These are phyloP conservation scores for Polygonum maritimum DNA, from an alignment of 148 eudicot species.

Conservation along the genomic window DNA sequence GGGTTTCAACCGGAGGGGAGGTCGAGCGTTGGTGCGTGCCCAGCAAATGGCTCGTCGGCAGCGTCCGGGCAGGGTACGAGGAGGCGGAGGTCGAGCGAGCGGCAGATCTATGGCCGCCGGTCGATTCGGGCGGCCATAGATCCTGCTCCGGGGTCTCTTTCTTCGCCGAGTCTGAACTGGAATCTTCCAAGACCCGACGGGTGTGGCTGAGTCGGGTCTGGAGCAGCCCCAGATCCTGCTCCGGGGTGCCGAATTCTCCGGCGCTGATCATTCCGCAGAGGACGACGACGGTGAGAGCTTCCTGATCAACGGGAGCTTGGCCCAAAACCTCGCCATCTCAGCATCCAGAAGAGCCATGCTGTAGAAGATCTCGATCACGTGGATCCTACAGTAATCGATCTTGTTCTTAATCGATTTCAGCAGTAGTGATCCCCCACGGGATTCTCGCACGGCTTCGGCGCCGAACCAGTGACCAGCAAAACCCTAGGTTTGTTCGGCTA, in stretches of 20 bases:
- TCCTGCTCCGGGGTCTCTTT: no score
- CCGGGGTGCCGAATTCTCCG: conserved; percentile 74
- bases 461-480: conserved; percentile 57
- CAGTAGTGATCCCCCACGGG: conserved; percentile 74
- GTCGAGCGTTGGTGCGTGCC: no score
- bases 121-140: no score
- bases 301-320: conserved; percentile 62
- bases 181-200: conserved; percentile 53
- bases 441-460: conserved; percentile 73
- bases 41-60: no score
- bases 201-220: conserved; percentile 28
- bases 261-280: conserved; percentile 62
- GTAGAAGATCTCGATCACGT: conserved; percentile 68
- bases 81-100: no score
- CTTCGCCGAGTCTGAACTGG: conserved; percentile 7
- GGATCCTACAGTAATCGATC: conserved; percentile 78
- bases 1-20: no score
- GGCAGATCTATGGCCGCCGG: no score
- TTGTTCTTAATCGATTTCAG: conserved; percentile 73
- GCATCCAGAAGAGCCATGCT: conserved; percentile 62
- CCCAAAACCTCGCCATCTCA: conserved; percentile 77
- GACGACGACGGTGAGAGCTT: conserved; percentile 49
- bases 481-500: conserved; percentile 55
- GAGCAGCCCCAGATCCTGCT: conserved; percentile 46
- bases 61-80: no score